Conservation (phyloP, 192 early-diverging fungal genomes). For the Gaertneriomyces sp. region DNA sequence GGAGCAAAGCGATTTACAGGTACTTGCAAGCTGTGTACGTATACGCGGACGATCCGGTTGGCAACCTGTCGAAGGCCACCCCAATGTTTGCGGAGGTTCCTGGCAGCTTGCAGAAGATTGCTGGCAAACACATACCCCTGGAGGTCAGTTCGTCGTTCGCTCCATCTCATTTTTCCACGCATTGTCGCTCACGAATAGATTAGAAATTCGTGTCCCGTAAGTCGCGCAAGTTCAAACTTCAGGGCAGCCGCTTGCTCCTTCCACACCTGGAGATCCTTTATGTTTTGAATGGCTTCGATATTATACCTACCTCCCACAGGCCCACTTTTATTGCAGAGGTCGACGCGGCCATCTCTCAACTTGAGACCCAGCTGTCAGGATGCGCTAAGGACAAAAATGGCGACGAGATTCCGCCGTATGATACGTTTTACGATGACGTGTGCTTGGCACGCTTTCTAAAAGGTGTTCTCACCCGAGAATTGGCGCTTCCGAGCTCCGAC, state of each 20-base stretch:
- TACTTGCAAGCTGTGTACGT: conserved; percentile 68
- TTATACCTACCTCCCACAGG: conserved; percentile 57
- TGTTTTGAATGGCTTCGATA: conserved; percentile 68
- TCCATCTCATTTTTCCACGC: not conserved
- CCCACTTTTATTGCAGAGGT: conserved; percentile 41
- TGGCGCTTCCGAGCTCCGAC: conserved; percentile 33
- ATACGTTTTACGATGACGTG: conserved; percentile 73
- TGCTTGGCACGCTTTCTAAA: conserved; percentile 70
- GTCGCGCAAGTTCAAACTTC: conserved; percentile 64
- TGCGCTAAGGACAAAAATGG: not conserved
- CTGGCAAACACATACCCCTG: conserved; percentile 79
- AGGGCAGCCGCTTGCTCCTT: conserved; percentile 65
- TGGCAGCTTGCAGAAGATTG: conserved; percentile 67
- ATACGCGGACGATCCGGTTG: conserved; percentile 37
- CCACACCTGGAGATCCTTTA: conserved; percentile 76
- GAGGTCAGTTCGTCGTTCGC: conserved; percentile 48
- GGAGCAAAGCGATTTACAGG: conserved; percentile 78
- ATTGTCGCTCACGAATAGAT: not conserved
- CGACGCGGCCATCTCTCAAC: conserved; percentile 40
- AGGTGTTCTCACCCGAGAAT: conserved; percentile 60
- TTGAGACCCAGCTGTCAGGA: conserved; percentile 31
- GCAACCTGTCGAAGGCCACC: conserved; percentile 44
- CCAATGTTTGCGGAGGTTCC: conserved; percentile 68
- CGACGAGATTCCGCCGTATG: conserved; percentile 43
- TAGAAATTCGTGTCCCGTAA: conserved; percentile 83